phyloP scores from a whole-genome alignment of 2,329 filamentous ascomycete genomes.

The Arthrobotrys sinensis region DNA sequence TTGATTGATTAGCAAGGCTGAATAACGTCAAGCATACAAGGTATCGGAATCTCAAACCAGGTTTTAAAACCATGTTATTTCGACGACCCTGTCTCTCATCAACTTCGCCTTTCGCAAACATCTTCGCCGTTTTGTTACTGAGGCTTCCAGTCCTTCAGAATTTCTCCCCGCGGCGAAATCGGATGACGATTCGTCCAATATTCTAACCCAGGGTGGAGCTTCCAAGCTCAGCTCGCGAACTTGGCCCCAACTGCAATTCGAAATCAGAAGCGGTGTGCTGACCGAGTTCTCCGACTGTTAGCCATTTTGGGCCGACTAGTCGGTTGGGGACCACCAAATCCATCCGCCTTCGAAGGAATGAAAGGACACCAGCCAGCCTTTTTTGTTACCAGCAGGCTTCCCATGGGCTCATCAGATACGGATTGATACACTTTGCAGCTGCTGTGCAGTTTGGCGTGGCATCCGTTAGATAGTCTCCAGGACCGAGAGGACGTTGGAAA shows the following conservation, averaged over 20 bases:
- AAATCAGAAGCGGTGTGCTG: slow-evolving; percentile 48
- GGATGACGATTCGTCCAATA: slow-evolving; percentile 22
- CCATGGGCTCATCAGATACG: slow-evolving; percentile 3
- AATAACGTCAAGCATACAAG: slow-evolving; percentile 25
- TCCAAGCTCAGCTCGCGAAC: slow-evolving; percentile 8
- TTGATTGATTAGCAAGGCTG: slow-evolving; percentile 36
- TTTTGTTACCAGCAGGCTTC: slow-evolving; percentile 1
- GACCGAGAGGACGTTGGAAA: slow-evolving; percentile 20
- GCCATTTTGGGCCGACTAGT: slow-evolving; percentile 29
- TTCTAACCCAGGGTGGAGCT: slow-evolving; percentile 17
- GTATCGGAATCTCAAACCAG: slow-evolving; percentile 24
- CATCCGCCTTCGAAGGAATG: slow-evolving; percentile 11
- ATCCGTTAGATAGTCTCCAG: slow-evolving; percentile 37
- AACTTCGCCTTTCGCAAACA: slow-evolving; percentile 14
- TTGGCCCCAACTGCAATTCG: slow-evolving; percentile 24
- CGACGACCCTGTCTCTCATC: background rate
- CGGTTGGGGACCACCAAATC: slow-evolving; percentile 38
- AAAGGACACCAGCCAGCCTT: slow-evolving; percentile 18
- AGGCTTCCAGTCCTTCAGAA: background rate
- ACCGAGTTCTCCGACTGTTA: slow-evolving; percentile 37
- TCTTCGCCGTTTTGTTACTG: slow-evolving; percentile 15
- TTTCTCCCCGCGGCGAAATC: background rate
- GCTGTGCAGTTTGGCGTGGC: slow-evolving; percentile 32
- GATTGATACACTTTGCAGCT: slow-evolving; percentile 24
- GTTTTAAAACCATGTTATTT: slow-evolving; percentile 36